phyloP scores from a whole-genome alignment of 192 early-diverging fungal genomes.

The Coemansia sp. region DNA sequence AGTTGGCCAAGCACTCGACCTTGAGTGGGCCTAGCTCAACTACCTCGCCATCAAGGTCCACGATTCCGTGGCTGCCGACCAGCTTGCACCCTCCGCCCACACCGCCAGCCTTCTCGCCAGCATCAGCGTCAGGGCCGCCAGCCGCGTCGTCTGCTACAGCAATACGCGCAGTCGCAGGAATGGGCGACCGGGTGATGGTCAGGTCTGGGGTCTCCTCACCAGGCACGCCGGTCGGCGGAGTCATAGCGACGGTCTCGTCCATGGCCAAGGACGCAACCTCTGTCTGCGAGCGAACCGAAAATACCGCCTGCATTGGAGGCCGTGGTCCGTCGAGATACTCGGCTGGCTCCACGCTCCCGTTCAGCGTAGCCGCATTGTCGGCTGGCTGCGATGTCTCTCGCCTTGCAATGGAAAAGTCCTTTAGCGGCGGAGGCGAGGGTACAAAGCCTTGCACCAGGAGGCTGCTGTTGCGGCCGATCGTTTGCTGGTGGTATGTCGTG shows the following conservation, averaged over 20 bases:
- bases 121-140: not conserved
- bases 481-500: slow-evolving; percentile 43
- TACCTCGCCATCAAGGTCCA: slow-evolving; percentile 53
- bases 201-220: not conserved
- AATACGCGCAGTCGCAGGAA: not conserved
- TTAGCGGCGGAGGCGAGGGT: not conserved
- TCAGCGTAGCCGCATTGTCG: slow-evolving; percentile 2
- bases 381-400: not conserved
- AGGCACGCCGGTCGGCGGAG: not conserved
- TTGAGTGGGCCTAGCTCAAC: slow-evolving; percentile 49
- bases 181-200: not conserved
- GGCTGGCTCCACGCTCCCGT: not conserved
- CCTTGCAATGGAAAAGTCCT: not conserved
- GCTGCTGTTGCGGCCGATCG: slow-evolving; percentile 10
- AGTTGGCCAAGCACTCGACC: slow-evolving; percentile 43
- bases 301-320: slow-evolving; percentile 24
- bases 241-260: not conserved
- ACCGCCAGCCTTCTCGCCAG: not conserved
- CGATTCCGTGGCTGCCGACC: slow-evolving; percentile 44
- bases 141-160: not conserved
- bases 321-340: slow-evolving; percentile 6
- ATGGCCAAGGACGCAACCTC: slow-evolving; percentile 18
- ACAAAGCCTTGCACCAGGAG: slow-evolving; percentile 24
- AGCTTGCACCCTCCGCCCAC: slow-evolving; percentile 18
- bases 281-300: slow-evolving; percentile 42